A percentile compares a stretch with the other conserved stretches of the same genome.
Conservation (phyloP, 768 basidiomycete genomes). For the Auricularia cornea region DNA sequence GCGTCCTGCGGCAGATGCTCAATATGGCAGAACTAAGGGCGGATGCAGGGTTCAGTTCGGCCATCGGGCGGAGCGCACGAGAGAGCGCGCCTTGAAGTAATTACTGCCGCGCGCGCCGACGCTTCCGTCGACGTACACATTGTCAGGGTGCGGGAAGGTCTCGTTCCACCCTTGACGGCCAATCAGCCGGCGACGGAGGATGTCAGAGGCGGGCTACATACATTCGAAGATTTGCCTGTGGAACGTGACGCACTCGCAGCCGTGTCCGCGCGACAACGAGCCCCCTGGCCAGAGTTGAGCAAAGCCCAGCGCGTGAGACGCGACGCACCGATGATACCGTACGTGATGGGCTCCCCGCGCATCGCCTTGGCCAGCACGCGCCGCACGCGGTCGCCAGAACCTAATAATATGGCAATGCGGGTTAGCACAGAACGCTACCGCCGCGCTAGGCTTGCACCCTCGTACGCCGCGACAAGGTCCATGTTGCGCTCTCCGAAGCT, state of each 20-base stretch:
- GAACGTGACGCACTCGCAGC: constrained; percentile 4
- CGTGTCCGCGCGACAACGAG: constrained; percentile 4
- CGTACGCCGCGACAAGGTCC: not conserved
- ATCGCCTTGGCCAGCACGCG: constrained; percentile 1
- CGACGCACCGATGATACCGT: constrained; percentile 2
- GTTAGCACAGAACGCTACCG: too few relatives aligned
- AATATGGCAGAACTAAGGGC: too few relatives aligned
- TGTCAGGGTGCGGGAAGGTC: constrained; percentile 2
- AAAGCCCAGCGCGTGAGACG: too few relatives aligned
- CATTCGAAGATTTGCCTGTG: constrained; percentile 6
- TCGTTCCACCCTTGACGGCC: not conserved
- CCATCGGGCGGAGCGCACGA: too few relatives aligned
- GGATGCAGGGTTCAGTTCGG: too few relatives aligned
- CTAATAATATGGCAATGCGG: not conserved
- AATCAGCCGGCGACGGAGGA: too few relatives aligned
- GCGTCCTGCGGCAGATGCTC: too few relatives aligned
- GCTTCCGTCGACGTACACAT: constrained; percentile 2
- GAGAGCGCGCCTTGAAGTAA: constrained; percentile 3
- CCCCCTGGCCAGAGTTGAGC: not conserved
- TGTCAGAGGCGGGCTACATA: too few relatives aligned
- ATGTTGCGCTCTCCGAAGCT: not conserved
- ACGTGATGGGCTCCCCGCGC: constrained; percentile 2
- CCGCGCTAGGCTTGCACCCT: not conserved
- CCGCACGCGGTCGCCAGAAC: constrained; percentile 3
- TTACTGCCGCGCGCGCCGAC: constrained; percentile 5